Evolutionary conservation across 371 early-diverging fungal species (phyloP), one percentile per base, ranked within the genome.

Genomic region (Parasitella parasitica): DNA sequence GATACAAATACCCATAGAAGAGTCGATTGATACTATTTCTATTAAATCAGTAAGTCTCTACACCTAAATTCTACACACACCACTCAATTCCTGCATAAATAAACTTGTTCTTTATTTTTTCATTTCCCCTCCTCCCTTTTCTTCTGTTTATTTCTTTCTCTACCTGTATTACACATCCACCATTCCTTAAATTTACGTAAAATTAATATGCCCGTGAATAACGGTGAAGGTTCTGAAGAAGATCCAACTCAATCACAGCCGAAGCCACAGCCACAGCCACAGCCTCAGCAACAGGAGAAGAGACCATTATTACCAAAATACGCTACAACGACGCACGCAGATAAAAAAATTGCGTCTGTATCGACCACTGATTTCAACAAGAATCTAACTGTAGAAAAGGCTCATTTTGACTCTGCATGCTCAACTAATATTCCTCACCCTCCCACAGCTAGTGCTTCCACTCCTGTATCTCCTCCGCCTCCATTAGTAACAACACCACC

Each of bases 321-420:
- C 34, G 20, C 60, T 2, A 53, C 38, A 12, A 51, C 30, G 9
- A 51, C 34, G 13, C 26, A 28, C 18, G 72, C 72, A 51, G 70
- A 70, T 54, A 70, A 70, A 49, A 60, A 67, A 16, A 59, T 67
- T 52, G 53, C 60, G 27, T 51, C 67, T 22, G 49, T 49, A 30
- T 27, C 28, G 0, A 63, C 63, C 20, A 58, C 58, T 43, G 50
- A 51, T 22, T 64, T 69, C 39, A 61, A 69, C 63, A 72, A 73
- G 37, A 75, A 73, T 32, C 32, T 78, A 20, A 76, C 73, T 2
- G 66, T 76, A 9, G 79, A 78, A 63, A 78, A 73, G 41, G 79
- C 79, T 35, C 41, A 41, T 12, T 55, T 54, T 49, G 65, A 64
- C 15, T 38, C 43, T 41, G 22, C n/a, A 12, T 15, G 53, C n/a